phyloP scores from a whole-genome alignment of 805 yeast species.

The Wickerhamomyces mucosus region DNA sequence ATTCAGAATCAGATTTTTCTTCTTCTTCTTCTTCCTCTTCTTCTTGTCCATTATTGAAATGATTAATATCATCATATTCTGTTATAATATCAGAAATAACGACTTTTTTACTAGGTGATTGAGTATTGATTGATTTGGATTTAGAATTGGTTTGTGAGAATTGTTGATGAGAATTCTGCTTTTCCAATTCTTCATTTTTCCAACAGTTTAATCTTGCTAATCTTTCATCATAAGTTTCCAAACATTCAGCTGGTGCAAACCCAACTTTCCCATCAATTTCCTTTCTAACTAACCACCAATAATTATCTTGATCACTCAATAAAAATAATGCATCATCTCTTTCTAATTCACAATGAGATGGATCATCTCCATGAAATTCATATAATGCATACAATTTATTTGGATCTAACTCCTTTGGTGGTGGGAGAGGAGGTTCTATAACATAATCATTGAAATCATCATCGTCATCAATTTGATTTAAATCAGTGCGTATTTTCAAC shows the following conservation, averaged over 20 bases:
- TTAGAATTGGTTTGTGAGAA: too few relatives aligned
- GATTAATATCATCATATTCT: slow-evolving; percentile 8
- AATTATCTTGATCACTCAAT: slow-evolving; percentile 81
- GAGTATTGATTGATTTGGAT: slow-evolving; percentile 1
- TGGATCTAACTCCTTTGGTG: slow-evolving; percentile 77
- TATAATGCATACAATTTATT: slow-evolving; percentile 77
- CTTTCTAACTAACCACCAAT: slow-evolving; percentile 88
- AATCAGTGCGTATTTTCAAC: slow-evolving; percentile 6
- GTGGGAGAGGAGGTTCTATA: slow-evolving; percentile 32
- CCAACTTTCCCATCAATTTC: slow-evolving; percentile 65
- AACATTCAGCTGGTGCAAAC: slow-evolving; percentile 92
- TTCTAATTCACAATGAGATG: slow-evolving; percentile 73
- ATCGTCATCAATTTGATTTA: too few relatives aligned
- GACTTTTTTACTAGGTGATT: slow-evolving; percentile 13
- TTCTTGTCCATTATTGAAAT: slow-evolving; percentile 5
- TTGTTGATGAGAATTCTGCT: slow-evolving; percentile 8
- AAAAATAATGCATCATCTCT: slow-evolving; percentile 79
- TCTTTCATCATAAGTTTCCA: slow-evolving; percentile 87
- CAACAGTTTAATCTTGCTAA: slow-evolving; percentile 88
- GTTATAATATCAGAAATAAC: slow-evolving; percentile 12
- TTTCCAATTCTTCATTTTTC: slow-evolving; percentile 62
- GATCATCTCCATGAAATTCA: slow-evolving; percentile 86
- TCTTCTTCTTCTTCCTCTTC: slow-evolving; percentile 1
- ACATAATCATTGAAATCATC: slow-evolving; percentile 35
- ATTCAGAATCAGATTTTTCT: too few relatives aligned